Conservation (phyloP, 108 stramenopile species). For the Aurantiochytrium sp. region DNA sequence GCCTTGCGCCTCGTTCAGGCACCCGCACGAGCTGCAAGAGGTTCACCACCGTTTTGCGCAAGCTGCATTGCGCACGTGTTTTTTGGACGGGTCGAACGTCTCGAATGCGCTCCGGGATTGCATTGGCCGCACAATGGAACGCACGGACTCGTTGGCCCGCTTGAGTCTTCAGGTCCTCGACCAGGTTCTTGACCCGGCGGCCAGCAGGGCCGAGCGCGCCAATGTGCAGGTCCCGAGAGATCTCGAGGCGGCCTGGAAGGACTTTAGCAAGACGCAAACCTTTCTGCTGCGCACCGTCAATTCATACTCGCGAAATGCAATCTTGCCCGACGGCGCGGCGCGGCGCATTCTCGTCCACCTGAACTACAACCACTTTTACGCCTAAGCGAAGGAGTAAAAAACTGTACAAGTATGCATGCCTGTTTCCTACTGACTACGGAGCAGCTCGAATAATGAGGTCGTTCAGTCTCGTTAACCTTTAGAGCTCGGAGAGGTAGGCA, state of each 20-base stretch:
- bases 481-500: not conserved
- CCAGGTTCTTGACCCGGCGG: not conserved
- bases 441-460: no score
- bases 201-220: not conserved
- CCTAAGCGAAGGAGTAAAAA: no score
- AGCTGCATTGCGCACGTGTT: not conserved
- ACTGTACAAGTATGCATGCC: no score
- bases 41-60: not conserved
- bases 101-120: not conserved
- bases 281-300: not conserved
- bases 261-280: not conserved
- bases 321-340: not conserved
- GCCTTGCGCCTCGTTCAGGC: not conserved
- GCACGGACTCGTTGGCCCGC: not conserved
- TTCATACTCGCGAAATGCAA: not conserved
- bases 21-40: not conserved
- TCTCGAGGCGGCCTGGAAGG: not conserved
- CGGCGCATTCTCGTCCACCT: not conserved
- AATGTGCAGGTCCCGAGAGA: not conserved
- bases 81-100: not conserved
- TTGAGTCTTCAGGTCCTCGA: not conserved
- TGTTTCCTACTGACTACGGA: no score
- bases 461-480: no score
- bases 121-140: not conserved
- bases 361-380: not conserved